Percentiles rank a stretch among this genome's conserved stretches.
These are phyloP conservation scores for Achlya hypogyna DNA, from an alignment of 352 stramenopile genomes.

Conservation along the genomic window DNA sequence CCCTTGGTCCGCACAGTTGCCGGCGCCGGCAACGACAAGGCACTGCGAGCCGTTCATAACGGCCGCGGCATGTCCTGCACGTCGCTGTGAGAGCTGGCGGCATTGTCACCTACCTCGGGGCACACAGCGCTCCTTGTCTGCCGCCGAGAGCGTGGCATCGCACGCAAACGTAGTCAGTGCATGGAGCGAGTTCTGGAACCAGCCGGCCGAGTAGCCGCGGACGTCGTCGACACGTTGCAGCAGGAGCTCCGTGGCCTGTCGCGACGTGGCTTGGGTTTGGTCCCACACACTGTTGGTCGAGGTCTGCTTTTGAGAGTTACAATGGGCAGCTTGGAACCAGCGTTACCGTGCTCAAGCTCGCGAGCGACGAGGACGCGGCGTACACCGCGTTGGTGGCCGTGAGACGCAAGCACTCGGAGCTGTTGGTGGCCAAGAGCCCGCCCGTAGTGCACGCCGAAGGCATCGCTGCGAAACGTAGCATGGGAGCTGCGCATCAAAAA, in stretches of 20 bases:
- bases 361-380: neutral
- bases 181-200: conserved; percentile 10
- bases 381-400: neutral
- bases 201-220: neutral
- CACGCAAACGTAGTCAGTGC: conserved; percentile 4
- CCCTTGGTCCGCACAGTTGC: conserved; percentile 48
- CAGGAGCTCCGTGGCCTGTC: neutral
- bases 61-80: neutral
- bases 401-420: neutral
- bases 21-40: conserved; percentile 20
- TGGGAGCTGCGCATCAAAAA: neutral
- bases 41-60: neutral
- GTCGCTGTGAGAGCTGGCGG: neutral
- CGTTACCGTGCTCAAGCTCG: neutral
- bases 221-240: neutral
- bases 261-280: neutral
- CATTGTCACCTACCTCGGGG: neutral
- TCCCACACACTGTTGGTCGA: neutral
- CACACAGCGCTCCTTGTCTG: conserved; percentile 16
- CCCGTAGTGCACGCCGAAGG: neutral
- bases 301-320: neutral
- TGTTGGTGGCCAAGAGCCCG: neutral
- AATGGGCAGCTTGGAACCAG: neutral
- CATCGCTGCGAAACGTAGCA: no score
- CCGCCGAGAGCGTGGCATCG: neutral